Conservation (phyloP, 106 monocot species). For the Allium cepa region DNA sequence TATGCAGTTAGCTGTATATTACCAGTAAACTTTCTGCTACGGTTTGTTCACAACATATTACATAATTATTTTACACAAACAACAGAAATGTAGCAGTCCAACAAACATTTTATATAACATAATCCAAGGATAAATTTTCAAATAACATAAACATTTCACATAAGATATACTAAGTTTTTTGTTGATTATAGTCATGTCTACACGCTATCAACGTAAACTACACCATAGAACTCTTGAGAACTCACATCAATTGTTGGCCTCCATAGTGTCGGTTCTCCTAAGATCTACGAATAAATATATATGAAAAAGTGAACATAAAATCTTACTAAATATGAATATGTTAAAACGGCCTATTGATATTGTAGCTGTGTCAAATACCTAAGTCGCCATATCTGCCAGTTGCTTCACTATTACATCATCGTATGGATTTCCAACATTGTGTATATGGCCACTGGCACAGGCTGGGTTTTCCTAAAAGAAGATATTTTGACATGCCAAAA, state of each 20-base stretch:
- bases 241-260: constrained; percentile 57
- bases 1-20: too few relatives aligned
- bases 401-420: constrained; percentile 66
- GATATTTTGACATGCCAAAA: not conserved
- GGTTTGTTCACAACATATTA: too few relatives aligned
- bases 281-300: constrained; percentile 61
- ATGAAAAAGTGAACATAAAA: not conserved
- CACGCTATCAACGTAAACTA: constrained; percentile 69
- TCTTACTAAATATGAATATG: not conserved
- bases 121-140: too few relatives aligned
- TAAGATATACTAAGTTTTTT: constrained; percentile 14
- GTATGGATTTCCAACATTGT: constrained; percentile 72
- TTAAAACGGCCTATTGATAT: too few relatives aligned
- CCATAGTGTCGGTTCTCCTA: constrained; percentile 32
- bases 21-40: too few relatives aligned
- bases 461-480: constrained; percentile 49
- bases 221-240: constrained; percentile 68
- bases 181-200: constrained; percentile 76
- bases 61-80: too few relatives aligned
- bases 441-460: constrained; percentile 55
- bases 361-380: too few relatives aligned
- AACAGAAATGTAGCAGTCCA: too few relatives aligned
- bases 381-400: constrained; percentile 60
- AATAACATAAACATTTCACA: too few relatives aligned
- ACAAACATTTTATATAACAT: too few relatives aligned